Percentiles rank a stretch among this genome's conserved stretches.
Conservation (phyloP, 306 rosid species). For the Glycine soja region DNA sequence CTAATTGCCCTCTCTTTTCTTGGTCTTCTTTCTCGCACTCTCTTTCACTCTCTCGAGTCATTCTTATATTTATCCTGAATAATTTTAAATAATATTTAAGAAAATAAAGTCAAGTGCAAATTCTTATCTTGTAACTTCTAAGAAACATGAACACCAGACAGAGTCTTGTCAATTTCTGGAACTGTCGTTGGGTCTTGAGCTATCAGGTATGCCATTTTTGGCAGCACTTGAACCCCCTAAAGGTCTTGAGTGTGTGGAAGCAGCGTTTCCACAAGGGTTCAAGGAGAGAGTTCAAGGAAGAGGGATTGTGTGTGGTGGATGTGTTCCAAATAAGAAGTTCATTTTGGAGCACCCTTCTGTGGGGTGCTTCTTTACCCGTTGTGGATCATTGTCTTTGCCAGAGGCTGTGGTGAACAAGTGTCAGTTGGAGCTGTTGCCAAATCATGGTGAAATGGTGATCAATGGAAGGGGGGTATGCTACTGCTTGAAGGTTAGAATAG, state of each 20-base stretch:
- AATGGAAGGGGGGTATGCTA: neutral
- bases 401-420: neutral
- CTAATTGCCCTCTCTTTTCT: too few relatives aligned
- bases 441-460: slow-evolving; percentile 14
- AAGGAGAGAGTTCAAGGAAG: slow-evolving; percentile 2
- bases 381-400: neutral
- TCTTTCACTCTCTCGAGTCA: too few relatives aligned
- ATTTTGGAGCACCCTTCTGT: slow-evolving; percentile 14
- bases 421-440: neutral
- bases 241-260: slow-evolving; percentile 27
- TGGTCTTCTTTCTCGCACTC: too few relatives aligned
- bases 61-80: too few relatives aligned
- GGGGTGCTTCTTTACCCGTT: neutral
- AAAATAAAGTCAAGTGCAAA: too few relatives aligned
- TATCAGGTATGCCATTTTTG: slow-evolving; percentile 12
- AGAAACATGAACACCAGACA: too few relatives aligned
- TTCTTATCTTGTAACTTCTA: too few relatives aligned
- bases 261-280: slow-evolving; percentile 20
- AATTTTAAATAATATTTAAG: too few relatives aligned
- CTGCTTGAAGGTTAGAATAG: slow-evolving; percentile 20
- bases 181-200: neutral
- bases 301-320: neutral
- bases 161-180: neutral
- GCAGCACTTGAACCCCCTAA: slow-evolving; percentile 5
- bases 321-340: neutral